Evolutionary conservation across 352 stramenopile genomes (phyloP), one percentile per base, ranked within the genome.

Genomic region (Pythium sukuiense): DNA sequence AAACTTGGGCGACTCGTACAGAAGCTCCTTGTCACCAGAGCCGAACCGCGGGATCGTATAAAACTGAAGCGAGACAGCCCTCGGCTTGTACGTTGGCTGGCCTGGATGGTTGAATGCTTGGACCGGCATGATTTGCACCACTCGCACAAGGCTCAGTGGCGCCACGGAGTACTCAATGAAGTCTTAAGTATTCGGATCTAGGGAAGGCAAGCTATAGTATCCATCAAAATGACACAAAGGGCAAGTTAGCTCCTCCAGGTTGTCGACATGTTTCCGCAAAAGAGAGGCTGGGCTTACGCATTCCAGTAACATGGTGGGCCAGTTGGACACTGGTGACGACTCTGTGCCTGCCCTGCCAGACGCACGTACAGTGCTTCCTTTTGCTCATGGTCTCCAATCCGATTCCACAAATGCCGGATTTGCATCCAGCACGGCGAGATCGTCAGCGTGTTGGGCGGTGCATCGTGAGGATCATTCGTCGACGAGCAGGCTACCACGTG

Each of bases 281-380:
- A 24, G 61, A 53, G n/a, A n/a, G n/a, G n/a, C n/a, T n/a, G n/a
- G n/a, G n/a, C 69, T 35, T 77, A 93, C 85, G 72, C 89, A 83
- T 83, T 93, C 83, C 83, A 93, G 67, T 93, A 93, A 74, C 85
- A 93, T 26, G 82, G n/a, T n/a, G n/a, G n/a, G n/a, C n/a, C n/a
- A n/a, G n/a, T n/a, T n/a, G n/a, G n/a, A n/a, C 59, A 5, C 54
- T 59, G 41, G 81, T 76, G 72, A 65, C 85, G 91, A 50, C 14
- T 41, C 85, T 81, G 54, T 81, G 90, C 29, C 87, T 72, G 35
- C 11, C 35, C 14, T 14, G 35, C 35, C 4, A 41, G 35, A 2
- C 6, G 2, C 2, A 41, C 6, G 35, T 11, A 41, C 6, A 14
- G 8, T 41, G 2, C 2, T 9, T 11, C 6, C 8, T 9, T 41